A percentile compares a stretch with the other conserved stretches of the same genome.
phyloP scores from a whole-genome alignment of 2,329 filamentous ascomycete genomes.

The Calycina marina region DNA sequence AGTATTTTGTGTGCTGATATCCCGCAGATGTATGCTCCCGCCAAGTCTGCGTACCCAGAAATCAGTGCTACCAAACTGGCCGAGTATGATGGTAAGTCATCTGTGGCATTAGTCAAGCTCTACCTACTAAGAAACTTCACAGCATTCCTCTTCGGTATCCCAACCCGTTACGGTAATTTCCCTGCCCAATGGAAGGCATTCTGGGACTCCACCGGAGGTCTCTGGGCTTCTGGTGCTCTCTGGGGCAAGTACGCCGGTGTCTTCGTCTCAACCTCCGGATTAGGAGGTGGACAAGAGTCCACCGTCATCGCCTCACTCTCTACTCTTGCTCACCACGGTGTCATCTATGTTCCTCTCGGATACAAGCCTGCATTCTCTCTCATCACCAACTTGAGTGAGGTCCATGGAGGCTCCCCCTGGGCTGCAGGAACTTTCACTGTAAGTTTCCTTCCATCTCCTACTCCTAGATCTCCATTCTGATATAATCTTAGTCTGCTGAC shows the following conservation, averaged over 20 bases:
- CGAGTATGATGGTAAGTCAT: constrained; percentile 75
- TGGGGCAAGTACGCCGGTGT: constrained; percentile 82
- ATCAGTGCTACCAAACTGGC: constrained; percentile 45
- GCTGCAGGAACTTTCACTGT: constrained; percentile 83
- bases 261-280: constrained; percentile 76
- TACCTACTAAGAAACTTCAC: no score
- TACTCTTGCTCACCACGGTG: constrained; percentile 82
- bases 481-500: constrained; percentile 36
- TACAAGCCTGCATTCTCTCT: constrained; percentile 67
- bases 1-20: not conserved
- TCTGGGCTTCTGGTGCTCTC: constrained; percentile 67
- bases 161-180: constrained; percentile 94
- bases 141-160: constrained; percentile 84
- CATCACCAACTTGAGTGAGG: constrained; percentile 58
- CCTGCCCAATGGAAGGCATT: constrained; percentile 82
- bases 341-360: constrained; percentile 91
- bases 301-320: constrained; percentile 71
- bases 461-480: constrained; percentile 7
- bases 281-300: constrained; percentile 84
- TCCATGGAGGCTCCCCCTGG: constrained; percentile 82
- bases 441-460: constrained; percentile 19
- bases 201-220: constrained; percentile 78
- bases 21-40: constrained; percentile 62
- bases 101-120: no score
- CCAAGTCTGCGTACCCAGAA: constrained; percentile 56